Conservation (phyloP, 2,329 filamentous ascomycete genomes). For the Stenocarpella maydis region DNA sequence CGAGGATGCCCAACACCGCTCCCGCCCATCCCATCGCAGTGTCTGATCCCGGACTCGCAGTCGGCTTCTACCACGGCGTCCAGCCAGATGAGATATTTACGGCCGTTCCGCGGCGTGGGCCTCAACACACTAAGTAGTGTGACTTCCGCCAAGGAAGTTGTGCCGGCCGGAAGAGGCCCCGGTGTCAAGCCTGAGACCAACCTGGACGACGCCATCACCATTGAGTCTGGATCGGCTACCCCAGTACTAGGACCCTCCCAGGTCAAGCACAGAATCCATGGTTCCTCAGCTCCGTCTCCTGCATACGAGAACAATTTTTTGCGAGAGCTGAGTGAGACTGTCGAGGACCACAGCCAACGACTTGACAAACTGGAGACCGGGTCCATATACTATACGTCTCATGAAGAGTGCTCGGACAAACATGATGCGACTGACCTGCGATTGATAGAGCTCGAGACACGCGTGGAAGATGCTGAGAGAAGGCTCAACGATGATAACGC, state of each 20-base stretch:
- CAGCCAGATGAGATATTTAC: conserved; percentile 57
- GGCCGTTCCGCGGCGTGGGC: conserved; percentile 64
- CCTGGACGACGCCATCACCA: conserved; percentile 25
- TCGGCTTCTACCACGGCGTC: conserved; percentile 62
- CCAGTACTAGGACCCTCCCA: conserved; percentile 7
- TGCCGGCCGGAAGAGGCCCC: conserved; percentile 41
- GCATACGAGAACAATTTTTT: conserved; percentile 45
- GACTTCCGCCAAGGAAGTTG: conserved; percentile 42
- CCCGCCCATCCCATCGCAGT: conserved; percentile 60
- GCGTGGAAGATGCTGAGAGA: conserved; percentile 67
- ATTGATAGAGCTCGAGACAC: conserved; percentile 73
- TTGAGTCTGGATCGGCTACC: conserved; percentile 24
- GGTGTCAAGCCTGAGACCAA: conserved; percentile 35
- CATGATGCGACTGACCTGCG: conserved; percentile 73
- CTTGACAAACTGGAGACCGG: conserved; percentile 74
- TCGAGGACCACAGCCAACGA: conserved; percentile 69
- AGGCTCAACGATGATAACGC: conserved; percentile 55
- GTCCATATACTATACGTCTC: conserved; percentile 71
- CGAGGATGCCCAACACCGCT: conserved; percentile 47
- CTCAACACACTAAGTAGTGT: conserved; percentile 60
- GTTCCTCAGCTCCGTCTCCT: conserved; percentile 23
- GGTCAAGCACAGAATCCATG: background rate
- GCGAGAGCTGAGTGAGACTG: conserved; percentile 58
- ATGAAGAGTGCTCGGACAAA: conserved; percentile 74
- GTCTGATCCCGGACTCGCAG: conserved; percentile 57